Percentiles rank a stretch among this genome's conserved stretches.
Evolutionary conservation across 805 yeast species (phyloP).

Genomic region (Torulaspora maleeae): DNA sequence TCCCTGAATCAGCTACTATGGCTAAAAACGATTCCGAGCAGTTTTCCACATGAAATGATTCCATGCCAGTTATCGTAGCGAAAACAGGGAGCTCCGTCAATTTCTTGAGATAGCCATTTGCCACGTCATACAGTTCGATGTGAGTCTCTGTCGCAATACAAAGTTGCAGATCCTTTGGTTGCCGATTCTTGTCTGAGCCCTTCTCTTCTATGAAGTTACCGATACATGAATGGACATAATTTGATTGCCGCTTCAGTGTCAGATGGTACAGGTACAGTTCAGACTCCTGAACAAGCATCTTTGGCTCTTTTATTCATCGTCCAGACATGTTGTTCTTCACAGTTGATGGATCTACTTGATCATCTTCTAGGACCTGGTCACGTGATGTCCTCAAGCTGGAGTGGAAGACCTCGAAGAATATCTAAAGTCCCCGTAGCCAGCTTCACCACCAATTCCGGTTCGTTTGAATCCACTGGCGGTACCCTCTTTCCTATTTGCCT

Average conservation of each 20-base stretch:
- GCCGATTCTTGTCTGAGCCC: background rate
- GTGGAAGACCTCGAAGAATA: background rate
- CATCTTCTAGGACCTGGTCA: background rate
- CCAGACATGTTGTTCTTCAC: background rate
- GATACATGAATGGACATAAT: conserved; percentile 50
- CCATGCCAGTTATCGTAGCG: conserved; percentile 53
- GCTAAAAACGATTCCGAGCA: conserved; percentile 53
- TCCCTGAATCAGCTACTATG: conserved; percentile 77
- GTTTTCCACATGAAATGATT: conserved; percentile 50
- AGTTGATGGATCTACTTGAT: background rate
- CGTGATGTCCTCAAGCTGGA: background rate
- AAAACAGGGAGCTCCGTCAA: conserved; percentile 46
- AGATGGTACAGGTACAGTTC: conserved; percentile 56
- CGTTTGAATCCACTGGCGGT: too few species aligned
- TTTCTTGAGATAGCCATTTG: conserved; percentile 50
- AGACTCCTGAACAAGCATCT: conserved; percentile 20
- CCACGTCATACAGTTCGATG: conserved; percentile 39
- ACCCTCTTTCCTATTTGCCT: too few species aligned
- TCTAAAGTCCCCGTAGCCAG: background rate
- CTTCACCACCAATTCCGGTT: too few species aligned
- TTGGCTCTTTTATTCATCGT: background rate
- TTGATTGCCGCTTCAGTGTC: conserved; percentile 60
- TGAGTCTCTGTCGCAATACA: conserved; percentile 34
- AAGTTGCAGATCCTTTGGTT: conserved; percentile 22
- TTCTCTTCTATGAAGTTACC: conserved; percentile 57